phyloP scores from a whole-genome alignment of 108 stramenopile genomes.

The Cyclotella distinguenda region DNA sequence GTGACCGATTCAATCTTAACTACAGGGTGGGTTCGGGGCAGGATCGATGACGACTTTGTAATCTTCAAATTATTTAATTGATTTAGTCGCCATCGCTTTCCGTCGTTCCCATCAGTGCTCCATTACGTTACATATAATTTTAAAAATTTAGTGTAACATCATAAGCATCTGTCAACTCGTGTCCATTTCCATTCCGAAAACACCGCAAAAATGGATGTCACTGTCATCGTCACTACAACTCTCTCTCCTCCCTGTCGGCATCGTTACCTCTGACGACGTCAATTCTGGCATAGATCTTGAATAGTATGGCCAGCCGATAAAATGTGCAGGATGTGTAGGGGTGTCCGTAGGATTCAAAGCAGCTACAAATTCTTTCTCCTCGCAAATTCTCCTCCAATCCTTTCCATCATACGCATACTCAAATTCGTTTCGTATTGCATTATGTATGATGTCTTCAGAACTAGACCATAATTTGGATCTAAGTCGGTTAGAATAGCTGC shows the following conservation, averaged over 20 bases:
- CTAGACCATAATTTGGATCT: constrained; percentile 37
- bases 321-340: constrained; percentile 27
- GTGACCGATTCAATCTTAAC: background rate
- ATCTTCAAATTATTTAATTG: background rate
- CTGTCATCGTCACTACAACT: constrained; percentile 6
- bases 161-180: background rate
- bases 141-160: background rate
- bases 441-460: constrained; percentile 25
- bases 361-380: constrained; percentile 15
- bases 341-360: constrained; percentile 8
- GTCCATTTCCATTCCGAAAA: constrained; percentile 30
- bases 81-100: background rate
- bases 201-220: constrained; percentile 20
- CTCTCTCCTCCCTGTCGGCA: background rate
- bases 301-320: constrained; percentile 12
- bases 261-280: background rate
- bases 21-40: constrained; percentile 24
- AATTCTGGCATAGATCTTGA: background rate
- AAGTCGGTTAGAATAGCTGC: constrained; percentile 26
- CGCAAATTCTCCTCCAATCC: constrained; percentile 30
- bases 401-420: constrained; percentile 29
- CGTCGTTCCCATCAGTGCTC: background rate
- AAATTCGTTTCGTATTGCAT: constrained; percentile 32
- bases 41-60: constrained; percentile 17
- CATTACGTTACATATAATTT: background rate